Base-by-base conservation (phyloP, 75 land plant species). In the Cunninghamia lanceolata region DNA sequence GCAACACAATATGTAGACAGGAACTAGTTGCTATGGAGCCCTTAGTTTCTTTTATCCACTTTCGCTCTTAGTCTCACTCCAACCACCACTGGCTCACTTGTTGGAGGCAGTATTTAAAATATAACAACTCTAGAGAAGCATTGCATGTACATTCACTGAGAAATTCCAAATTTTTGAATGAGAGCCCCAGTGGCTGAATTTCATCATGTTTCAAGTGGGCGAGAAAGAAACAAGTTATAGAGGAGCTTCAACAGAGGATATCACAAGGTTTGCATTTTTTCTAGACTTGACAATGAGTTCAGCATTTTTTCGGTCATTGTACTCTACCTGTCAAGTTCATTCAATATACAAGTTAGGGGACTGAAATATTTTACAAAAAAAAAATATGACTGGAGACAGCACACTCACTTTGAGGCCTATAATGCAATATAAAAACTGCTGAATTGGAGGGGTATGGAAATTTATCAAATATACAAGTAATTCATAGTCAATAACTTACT, bases 261-360 rank as follows among this genome's bases (percentile, higher is more conserved):
- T 96, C 7, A 96, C 84, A 2, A 96, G 83, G 87, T 96, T 94
- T 40, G 99, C 97, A 80, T 93, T 95, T 68, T 89, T 89, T 86
- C 91, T 96, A 46, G 97, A 90, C 86, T 88, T 91, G 79, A 89
- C 56, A 81, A 97, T 93, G 36, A 97, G 92, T 91, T 97, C 99
- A 77, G 99, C 99, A 85, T 97, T 97, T 53, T 95, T 97, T 28
- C 96, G 86, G 85, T 97, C 99, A 86, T 95, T 97, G 86, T 97
- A 94, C 10, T 88, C 94, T 53, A 97, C 88, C 99, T 96, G 91
- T 71, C 73, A 90, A 2, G 17, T 43, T 46, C 82, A 79, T 79
- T 43, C 32, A 43, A n/a, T 43, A 87, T 35, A 38, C n/a, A n/a
- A 50, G 70, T 59, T 78, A 47, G 21, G 28, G 74, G 14, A 35